These are phyloP conservation scores for Naegleria fowleri DNA, from an alignment of 208 protist species.

Conservation along the genomic window DNA sequence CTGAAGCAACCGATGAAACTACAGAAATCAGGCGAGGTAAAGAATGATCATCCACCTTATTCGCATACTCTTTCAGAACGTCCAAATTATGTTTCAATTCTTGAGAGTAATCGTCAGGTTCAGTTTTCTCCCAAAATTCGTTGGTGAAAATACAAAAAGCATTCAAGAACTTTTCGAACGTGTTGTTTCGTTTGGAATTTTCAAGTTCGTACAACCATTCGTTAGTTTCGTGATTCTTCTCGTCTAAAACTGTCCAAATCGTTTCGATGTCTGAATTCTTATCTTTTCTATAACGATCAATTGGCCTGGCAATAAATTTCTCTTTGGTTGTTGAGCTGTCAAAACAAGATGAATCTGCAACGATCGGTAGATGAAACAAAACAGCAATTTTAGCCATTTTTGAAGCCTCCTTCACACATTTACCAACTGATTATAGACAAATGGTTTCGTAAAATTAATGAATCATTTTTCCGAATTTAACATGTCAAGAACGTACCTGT, in stretches of 20 bases:
- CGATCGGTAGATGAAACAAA: not conserved
- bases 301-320: not conserved
- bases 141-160: not conserved
- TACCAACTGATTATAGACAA: too few relatives aligned
- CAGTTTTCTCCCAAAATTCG: not conserved
- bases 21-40: too few relatives aligned
- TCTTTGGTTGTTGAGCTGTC: not conserved
- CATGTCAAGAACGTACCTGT: not conserved
- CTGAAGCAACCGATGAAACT: too few relatives aligned
- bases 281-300: not conserved
- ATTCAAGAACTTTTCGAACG: not conserved
- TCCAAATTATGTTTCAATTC: too few relatives aligned
- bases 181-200: not conserved
- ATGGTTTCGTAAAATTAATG: too few relatives aligned
- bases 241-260: not conserved
- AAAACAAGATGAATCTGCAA: not conserved
- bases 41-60: too few relatives aligned
- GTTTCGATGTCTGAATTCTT: not conserved
- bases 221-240: not conserved
- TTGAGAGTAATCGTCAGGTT: too few relatives aligned
- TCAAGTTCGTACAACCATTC: not conserved
- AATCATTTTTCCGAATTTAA: too few relatives aligned
- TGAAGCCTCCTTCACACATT: not conserved
- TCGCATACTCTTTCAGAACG: too few relatives aligned
- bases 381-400: not conserved